Evolutionary conservation across 2,329 filamentous ascomycete species (phyloP).

Genomic region (Curvularia hawaiiensis): DNA sequence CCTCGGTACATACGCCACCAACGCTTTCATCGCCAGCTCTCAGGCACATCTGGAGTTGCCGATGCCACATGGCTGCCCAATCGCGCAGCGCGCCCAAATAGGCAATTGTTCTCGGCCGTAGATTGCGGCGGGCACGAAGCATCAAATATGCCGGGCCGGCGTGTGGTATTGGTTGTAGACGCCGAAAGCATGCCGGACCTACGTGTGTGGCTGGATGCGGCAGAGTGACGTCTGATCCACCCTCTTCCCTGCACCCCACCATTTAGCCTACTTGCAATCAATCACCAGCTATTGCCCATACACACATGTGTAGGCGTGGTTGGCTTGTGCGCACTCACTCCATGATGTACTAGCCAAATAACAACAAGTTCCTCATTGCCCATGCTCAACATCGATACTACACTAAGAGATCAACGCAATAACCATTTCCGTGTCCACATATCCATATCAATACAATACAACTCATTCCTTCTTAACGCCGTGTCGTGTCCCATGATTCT

Average conservation of each 20-base stretch:
- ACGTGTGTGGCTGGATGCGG: constrained; percentile 10
- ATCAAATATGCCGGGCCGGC: constrained; percentile 17
- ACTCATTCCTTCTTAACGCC: constrained; percentile 7
- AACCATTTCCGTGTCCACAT: background rate
- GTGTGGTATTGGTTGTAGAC: constrained; percentile 8
- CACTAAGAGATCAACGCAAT: background rate
- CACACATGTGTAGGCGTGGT: background rate
- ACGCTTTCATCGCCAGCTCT: no score
- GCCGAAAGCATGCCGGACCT: constrained; percentile 12
- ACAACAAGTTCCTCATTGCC: background rate
- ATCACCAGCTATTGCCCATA: background rate
- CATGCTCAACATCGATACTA: background rate
- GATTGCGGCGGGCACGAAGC: constrained; percentile 19
- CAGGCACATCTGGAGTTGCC: background rate
- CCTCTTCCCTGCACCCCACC: background rate
- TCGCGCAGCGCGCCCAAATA: constrained; percentile 2
- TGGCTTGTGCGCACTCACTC: background rate
- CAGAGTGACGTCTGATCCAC: constrained; percentile 1
- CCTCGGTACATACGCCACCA: no score
- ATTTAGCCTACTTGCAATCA: background rate
- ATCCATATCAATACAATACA: background rate
- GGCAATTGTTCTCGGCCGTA: constrained; percentile 10
- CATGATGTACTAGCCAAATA: background rate
- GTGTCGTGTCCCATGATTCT: background rate
- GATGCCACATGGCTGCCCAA: background rate